Evolutionary conservation across 257 asterid species (phyloP), one percentile per base, ranked within the genome.

Genomic region (Petunia secreta): DNA sequence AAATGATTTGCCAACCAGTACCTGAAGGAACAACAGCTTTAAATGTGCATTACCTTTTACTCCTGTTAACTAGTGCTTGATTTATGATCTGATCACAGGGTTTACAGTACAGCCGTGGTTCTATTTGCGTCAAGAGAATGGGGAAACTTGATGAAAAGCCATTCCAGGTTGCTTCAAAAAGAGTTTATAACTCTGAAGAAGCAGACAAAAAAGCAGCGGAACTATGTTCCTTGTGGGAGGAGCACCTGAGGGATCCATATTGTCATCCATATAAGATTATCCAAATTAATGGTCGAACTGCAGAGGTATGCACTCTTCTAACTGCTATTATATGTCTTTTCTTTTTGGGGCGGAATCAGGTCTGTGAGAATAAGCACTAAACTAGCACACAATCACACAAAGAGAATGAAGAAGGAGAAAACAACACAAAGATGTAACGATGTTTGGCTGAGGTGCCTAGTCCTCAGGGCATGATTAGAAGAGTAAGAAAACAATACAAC

Each of bases 191-290:
- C 25, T 4, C 54, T n/a, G 5, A n/a, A 36, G 82, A 67, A 57
- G 67, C 52, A 16, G 74, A 55, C 1, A 14, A 8, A 14, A 82
- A n/a, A 54, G 82, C 82, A 8, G 5, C 5, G 9, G 65, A 65
- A 69, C 79, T 78, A 57, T 78, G 82, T 55, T 68, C 80, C 16
- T 14, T 66, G 11, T 78, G 85, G 85, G 60, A 79, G 75, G 40
- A 50, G 9, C 44, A 60, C 44, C 39, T 82, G 8, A 62, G 52
- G 7, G 62, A 82, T 63, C 60, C 82, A 53, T 43, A 57, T 53
- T 82, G 85, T 79, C 75, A 77, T 55, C 82, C 79, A 52, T 82
- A 64, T 52, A 66, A 54, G 78, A 13, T 59, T 36, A 9, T 59
- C 25, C 14, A 59, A 36, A 59, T 25, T 25, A 25, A 59, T 5